Percentiles rank a stretch among this genome's conserved stretches.
Conservation (phyloP, 495 filamentous ascomycete genomes). For the Xylaria bambusicola region DNA sequence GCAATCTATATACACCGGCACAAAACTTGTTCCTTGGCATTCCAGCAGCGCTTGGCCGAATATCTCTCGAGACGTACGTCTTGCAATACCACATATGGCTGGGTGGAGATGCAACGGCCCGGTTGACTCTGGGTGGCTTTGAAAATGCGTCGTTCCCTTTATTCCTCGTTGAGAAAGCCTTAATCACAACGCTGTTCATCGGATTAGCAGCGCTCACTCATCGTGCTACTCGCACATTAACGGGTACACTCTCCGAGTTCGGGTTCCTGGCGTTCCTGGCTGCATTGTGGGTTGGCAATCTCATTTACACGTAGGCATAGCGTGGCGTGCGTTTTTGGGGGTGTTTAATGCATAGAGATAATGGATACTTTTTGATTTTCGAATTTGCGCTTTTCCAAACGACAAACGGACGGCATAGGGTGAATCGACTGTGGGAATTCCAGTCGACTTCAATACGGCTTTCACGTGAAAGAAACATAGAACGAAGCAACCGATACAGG, state of each 20-base stretch:
- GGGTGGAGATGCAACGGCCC: conserved; percentile 57
- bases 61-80: conserved; percentile 60
- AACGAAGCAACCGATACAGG: conserved; percentile 15
- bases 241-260: conserved; percentile 5
- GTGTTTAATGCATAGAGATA: conserved; percentile 22
- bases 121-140: conserved; percentile 52
- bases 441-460: conserved; percentile 19
- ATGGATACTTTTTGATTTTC: conserved; percentile 19
- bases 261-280: conserved; percentile 14
- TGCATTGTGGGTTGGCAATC: conserved; percentile 21
- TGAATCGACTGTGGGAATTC: conserved; percentile 21
- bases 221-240: conserved; percentile 13
- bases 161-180: conserved; percentile 19
- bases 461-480: conserved; percentile 16
- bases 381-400: conserved; percentile 13
- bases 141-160: conserved; percentile 19
- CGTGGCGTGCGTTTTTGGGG: conserved; percentile 17
- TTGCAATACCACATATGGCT: conserved; percentile 66
- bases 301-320: conserved; percentile 21
- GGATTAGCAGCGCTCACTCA: conserved; percentile 20
- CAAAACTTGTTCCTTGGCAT: conserved; percentile 44
- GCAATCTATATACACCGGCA: conserved; percentile 47
- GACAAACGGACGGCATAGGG: conserved; percentile 19
- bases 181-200: conserved; percentile 25
- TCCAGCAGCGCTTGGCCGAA: conserved; percentile 57